Base-by-base conservation (phyloP, 2,329 filamentous ascomycete genomes). In the Talaromyces sp. region DNA sequence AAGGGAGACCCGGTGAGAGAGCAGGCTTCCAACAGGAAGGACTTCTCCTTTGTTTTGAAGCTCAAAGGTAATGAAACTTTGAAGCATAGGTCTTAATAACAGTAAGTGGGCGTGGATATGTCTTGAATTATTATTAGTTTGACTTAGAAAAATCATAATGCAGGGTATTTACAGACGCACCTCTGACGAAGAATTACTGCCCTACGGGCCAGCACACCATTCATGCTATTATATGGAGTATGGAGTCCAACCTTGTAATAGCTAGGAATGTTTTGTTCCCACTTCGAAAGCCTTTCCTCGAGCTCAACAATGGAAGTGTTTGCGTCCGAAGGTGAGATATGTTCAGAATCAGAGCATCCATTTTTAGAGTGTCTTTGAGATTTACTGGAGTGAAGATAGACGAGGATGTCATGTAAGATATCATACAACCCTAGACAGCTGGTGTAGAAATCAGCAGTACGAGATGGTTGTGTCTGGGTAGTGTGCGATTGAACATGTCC, bases 181-280 rank as follows among this genome's bases (percentile, higher is more conserved):
- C 58, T 54, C 18, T 60, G 58, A 60, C 40, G 58, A 60, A 60
- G 58, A 16, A 60, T 47, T 6, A 55, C 58, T 31, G 34, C 36
- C 47, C 34, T 33, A n/a, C 58, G 51, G 28, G 30, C 23, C 7
- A 50, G 30, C 34, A 47, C 18, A 12, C 27, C 36, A 47, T 60
- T 55, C 18, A 33, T 31, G 23, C 40, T 50, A 51, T 9, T 31
- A 34, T 57, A 51, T 50, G 40, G 4, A 50, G 23, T 18, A 6
- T 18, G 56, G 3, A 18, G 4, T 31, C 56, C 56, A 40, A 18
- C n/a, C 40, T 51, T 31, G 16, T 47, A 47, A 33, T 33, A 33
- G 23, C 33, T 23, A 27, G 56, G 56, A 47, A 57, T 57, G 9
- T 23, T 33, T 9, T 18, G 18, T 33, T 57, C 56, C 56, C 56